Conservation (phyloP, 441 rosid species). For the Arabidopsis lyrata region DNA sequence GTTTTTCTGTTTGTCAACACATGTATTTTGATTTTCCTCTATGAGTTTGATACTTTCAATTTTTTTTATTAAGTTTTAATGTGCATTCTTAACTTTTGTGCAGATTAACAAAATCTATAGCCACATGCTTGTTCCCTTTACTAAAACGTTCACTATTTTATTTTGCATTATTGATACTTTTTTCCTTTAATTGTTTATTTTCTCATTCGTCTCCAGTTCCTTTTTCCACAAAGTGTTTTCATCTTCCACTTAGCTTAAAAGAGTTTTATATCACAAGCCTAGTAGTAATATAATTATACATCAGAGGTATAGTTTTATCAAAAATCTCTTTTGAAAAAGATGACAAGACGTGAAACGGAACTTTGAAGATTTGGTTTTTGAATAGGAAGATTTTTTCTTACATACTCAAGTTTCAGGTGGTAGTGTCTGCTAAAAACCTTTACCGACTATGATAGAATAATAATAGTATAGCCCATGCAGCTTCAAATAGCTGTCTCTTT, state of each 20-base stretch:
- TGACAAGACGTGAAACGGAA: conserved; percentile 40
- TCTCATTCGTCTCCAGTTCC: conserved; percentile 5
- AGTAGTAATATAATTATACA: conserved; percentile 30
- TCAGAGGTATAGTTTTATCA: conserved; percentile 6
- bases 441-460: conserved; percentile 20
- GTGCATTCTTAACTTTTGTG: conserved; percentile 15
- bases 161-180: conserved; percentile 36
- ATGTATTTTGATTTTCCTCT: neutral
- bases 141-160: conserved; percentile 32
- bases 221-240: conserved; percentile 35
- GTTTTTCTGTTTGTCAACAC: conserved; percentile 8
- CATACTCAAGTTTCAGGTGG: conserved; percentile 29
- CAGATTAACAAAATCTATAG: conserved; percentile 33
- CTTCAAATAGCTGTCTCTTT: conserved; percentile 19
- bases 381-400: conserved; percentile 28
- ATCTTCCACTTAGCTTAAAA: conserved; percentile 37
- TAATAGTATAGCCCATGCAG: conserved; percentile 16
- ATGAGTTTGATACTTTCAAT: neutral
- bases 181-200: conserved; percentile 14
- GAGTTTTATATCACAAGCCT: conserved; percentile 25
- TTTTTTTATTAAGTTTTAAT: neutral
- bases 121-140: conserved; percentile 40
- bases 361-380: conserved; percentile 41
- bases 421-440: conserved; percentile 27
- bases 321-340: conserved; percentile 39